Evolutionary conservation across 768 basidiomycete species (phyloP).

Genomic region (Suillus bovinus): DNA sequence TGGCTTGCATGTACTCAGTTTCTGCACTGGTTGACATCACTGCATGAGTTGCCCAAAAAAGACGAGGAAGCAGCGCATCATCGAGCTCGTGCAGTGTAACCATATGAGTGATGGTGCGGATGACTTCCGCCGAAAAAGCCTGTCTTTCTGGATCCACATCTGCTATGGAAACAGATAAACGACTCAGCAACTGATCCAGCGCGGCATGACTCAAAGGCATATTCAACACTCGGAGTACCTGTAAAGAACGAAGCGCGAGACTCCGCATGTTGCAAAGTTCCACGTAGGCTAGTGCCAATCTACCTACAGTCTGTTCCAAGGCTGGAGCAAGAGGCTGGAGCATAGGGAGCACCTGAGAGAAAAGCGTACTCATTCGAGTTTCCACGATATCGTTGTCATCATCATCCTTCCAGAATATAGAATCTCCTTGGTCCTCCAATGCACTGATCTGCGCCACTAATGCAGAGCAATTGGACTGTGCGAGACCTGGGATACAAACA

Average conservation of each 20-base stretch:
- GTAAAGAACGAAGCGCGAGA: conserved; percentile 85
- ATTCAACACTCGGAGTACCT: conserved; percentile 82
- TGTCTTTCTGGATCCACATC: conserved; percentile 77
- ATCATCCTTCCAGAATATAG: conserved; percentile 72
- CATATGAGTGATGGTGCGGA: conserved; percentile 70
- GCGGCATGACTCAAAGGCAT: conserved; percentile 70
- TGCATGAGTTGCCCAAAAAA: conserved; percentile 86
- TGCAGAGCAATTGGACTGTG: conserved; percentile 64
- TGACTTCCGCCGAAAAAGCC: conserved; percentile 79
- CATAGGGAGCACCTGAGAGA: conserved; percentile 63
- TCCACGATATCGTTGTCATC: conserved; percentile 56
- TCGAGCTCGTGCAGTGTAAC: conserved; percentile 58
- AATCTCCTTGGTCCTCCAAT: conserved; percentile 59
- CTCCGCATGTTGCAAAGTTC: conserved; percentile 85
- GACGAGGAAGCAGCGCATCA: conserved; percentile 66
- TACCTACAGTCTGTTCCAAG: conserved; percentile 78
- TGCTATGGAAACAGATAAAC: conserved; percentile 82
- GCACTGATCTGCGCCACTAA: conserved; percentile 52
- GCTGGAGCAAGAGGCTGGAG: conserved; percentile 68
- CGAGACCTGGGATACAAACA: conserved; percentile 78
- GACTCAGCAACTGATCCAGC: conserved; percentile 76
- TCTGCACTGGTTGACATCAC: conserved; percentile 84
- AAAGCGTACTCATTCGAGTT: conserved; percentile 68
- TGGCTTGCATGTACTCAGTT: conserved; percentile 68
- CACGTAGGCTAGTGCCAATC: conserved; percentile 79